Conservation (phyloP, 2,329 filamentous ascomycete species). For the Aureobasidium sp. region DNA sequence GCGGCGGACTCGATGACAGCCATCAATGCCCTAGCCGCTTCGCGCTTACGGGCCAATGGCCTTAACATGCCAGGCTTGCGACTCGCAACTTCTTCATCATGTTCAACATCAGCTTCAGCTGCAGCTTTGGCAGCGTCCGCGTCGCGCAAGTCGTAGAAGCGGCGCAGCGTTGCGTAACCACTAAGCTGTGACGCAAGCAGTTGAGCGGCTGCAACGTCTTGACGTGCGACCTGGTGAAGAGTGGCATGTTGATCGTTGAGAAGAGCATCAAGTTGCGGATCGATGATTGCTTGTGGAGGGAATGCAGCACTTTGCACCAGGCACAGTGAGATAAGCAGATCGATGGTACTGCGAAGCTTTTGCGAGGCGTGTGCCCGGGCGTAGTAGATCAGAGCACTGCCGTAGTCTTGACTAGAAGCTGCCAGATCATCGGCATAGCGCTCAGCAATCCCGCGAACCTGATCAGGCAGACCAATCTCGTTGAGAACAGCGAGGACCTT, state of each 20-base stretch:
- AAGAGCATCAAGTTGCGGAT: slow-evolving; percentile 62
- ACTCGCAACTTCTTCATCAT: slow-evolving; percentile 22
- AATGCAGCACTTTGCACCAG: slow-evolving; percentile 78
- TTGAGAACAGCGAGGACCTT: slow-evolving; percentile 73
- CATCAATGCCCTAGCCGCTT: slow-evolving; percentile 66
- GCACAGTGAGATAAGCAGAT: slow-evolving; percentile 80
- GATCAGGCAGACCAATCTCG: slow-evolving; percentile 68
- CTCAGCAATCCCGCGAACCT: slow-evolving; percentile 78
- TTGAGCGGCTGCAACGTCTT: slow-evolving; percentile 74
- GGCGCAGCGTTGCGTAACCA: slow-evolving; percentile 84
- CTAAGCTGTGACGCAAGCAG: slow-evolving; percentile 79
- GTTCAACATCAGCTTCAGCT: slow-evolving; percentile 7
- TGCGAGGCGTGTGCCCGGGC: slow-evolving; percentile 70
- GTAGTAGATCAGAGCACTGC: slow-evolving; percentile 84
- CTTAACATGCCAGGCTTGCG: slow-evolving; percentile 28
- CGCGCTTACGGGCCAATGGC: slow-evolving; percentile 56
- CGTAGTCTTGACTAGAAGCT: slow-evolving; percentile 67
- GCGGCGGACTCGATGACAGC: slow-evolving; percentile 81
- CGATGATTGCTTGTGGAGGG: slow-evolving; percentile 64
- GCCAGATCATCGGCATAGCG: slow-evolving; percentile 75
- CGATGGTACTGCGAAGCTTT: slow-evolving; percentile 79
- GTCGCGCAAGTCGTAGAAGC: slow-evolving; percentile 86
- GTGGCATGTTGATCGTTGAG: slow-evolving; percentile 65
- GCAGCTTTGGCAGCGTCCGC: slow-evolving; percentile 37
- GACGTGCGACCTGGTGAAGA: slow-evolving; percentile 62